A percentile compares a stretch with the other conserved stretches of the same genome.
Conservation (phyloP, 2,329 filamentous ascomycete species). For the Xylariaceae sp. region DNA sequence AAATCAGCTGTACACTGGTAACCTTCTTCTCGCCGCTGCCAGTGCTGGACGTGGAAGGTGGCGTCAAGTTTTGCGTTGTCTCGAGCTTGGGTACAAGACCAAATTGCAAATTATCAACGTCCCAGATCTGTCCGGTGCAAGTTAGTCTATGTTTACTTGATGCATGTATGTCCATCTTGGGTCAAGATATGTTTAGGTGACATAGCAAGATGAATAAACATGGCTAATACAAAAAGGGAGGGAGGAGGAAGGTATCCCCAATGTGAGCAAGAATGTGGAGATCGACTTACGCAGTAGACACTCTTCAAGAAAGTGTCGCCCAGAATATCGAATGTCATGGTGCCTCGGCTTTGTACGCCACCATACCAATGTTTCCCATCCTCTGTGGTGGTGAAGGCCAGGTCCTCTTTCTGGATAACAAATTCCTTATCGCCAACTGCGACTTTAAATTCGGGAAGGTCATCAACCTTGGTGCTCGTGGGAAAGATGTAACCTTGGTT, state of each 20-base stretch:
- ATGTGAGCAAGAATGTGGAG: not conserved
- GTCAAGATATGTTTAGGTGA: no score
- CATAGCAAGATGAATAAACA: no score
- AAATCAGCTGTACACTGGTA: slow-evolving; percentile 14
- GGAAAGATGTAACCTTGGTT: slow-evolving; percentile 65
- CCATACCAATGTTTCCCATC: slow-evolving; percentile 51
- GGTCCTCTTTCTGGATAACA: slow-evolving; percentile 57
- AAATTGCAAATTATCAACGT: slow-evolving; percentile 56
- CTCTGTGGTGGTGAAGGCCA: slow-evolving; percentile 53
- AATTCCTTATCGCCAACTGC: slow-evolving; percentile 59
- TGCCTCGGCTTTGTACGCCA: slow-evolving; percentile 60
- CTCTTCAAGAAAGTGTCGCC: slow-evolving; percentile 62
- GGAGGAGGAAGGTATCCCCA: not conserved
- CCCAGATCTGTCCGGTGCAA: slow-evolving; percentile 47
- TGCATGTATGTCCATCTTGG: slow-evolving; percentile 1
- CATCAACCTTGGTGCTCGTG: slow-evolving; percentile 39
- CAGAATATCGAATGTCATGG: slow-evolving; percentile 56
- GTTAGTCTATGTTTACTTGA: not conserved
- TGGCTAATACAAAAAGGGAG: no score
- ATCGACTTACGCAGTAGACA: slow-evolving; percentile 50
- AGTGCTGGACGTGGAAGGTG: slow-evolving; percentile 7
- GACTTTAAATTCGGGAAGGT: slow-evolving; percentile 58
- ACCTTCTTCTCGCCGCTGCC: slow-evolving; percentile 18
- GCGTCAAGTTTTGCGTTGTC: slow-evolving; percentile 29
- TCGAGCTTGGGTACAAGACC: slow-evolving; percentile 54